Evolutionary conservation across 345 rosid species (phyloP), one percentile per base, ranked within the genome.

Genomic region (Ceriops decandra): DNA sequence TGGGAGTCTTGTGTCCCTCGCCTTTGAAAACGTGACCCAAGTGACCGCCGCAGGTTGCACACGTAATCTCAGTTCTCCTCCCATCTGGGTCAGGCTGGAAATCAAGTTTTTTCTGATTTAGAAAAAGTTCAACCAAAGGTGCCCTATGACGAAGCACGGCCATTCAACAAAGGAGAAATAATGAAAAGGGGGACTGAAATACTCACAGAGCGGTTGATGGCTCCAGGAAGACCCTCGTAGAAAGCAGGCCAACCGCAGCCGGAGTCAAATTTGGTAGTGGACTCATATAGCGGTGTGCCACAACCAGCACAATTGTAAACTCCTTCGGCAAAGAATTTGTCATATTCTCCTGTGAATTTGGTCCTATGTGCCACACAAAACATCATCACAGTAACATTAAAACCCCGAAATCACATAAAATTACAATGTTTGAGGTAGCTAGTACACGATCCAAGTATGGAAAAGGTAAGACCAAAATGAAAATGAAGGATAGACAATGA

Each of bases 171-270:
- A 38, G 6, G 2, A n/a, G 28, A 28, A 52, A 28, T 2, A 36
- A 42, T 38, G 28, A 53, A n/a, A 20, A n/a, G 30, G 30, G 30
- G 30, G 30, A 28, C 30, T 28, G 30, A 28, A 28, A 22, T 26
- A 35, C 79, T 70, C 54, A 76, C 79, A 46, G 68, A 21, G 51
- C 75, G 68, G 47, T 66, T 66, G 22, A 76, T 66, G 69, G 79
- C 71, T 11, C 66, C 75, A 19, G 79, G 79, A 10, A 76, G 67
- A 36, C 75, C 79, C 62, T 76, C 79, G 5, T 24, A 71, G 61
- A 71, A 76, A 26, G 75, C 75, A 47, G 79, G 72, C 75, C 75
- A 76, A 20, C 75, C 79, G 49, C 79, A 76, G 2, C 72, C 75
- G 9, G 79, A 76, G 49, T 71, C 52, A 35, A 76, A 28, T 3